A percentile compares a stretch with the other conserved stretches of the same genome.
phyloP scores from a whole-genome alignment of 371 early-diverging fungal species.

The Cladochytrium tenue region DNA sequence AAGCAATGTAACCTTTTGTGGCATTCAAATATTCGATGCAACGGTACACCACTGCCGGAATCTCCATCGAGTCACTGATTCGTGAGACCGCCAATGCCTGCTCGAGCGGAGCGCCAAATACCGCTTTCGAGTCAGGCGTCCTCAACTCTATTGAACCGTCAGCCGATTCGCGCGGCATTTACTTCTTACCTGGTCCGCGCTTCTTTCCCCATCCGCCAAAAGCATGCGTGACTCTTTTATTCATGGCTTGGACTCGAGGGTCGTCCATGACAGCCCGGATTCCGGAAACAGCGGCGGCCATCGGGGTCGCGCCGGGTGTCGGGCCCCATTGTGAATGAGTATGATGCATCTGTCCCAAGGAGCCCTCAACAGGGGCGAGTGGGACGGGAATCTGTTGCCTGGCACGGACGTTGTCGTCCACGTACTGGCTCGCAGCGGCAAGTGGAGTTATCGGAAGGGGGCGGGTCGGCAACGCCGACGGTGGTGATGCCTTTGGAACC shows the following conservation, averaged over 20 bases:
- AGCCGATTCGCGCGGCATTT: background rate
- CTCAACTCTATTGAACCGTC: background rate
- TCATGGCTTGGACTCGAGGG: background rate
- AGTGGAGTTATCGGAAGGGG: background rate
- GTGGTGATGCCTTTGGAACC: background rate
- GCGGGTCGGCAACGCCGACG: background rate
- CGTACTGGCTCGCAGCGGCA: background rate
- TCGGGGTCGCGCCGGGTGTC: background rate
- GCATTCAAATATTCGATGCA: constrained; percentile 40
- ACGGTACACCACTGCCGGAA: constrained; percentile 34
- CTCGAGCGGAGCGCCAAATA: constrained; percentile 14
- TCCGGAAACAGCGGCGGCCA: background rate
- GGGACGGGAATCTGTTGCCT: background rate
- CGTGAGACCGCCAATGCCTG: constrained; percentile 9
- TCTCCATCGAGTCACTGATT: background rate
- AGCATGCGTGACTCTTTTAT: background rate
- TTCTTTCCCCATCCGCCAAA: background rate
- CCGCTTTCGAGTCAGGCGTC: background rate
- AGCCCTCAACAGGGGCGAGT: background rate
- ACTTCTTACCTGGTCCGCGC: background rate
- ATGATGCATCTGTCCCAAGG: background rate
- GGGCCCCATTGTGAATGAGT: background rate
- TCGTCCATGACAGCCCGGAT: background rate
- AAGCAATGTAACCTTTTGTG: background rate
- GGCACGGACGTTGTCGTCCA: background rate